A percentile compares a stretch with the other conserved stretches of the same genome.
phyloP scores from a whole-genome alignment of 2,329 filamentous ascomycete species.

The Penicillium crustosum region DNA sequence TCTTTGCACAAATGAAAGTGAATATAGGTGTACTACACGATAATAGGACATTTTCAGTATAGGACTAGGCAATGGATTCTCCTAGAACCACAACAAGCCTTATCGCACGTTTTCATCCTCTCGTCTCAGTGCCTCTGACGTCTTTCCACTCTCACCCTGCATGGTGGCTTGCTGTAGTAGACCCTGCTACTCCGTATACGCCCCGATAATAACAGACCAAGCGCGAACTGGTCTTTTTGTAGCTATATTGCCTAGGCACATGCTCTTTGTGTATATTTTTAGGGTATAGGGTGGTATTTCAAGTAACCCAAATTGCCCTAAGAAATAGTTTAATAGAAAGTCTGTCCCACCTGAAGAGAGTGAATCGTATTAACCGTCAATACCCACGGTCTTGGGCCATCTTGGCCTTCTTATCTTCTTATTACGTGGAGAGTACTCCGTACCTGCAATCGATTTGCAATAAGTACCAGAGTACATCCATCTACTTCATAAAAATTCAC shows the following conservation, averaged over 20 bases:
- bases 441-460: background rate
- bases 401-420: slow-evolving; percentile 4
- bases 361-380: background rate
- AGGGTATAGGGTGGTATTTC: too few relatives aligned
- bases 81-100: too few relatives aligned
- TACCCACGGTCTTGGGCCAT: background rate
- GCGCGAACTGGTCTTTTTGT: background rate
- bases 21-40: too few relatives aligned
- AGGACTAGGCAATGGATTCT: too few relatives aligned
- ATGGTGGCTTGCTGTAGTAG: slow-evolving; percentile 15
- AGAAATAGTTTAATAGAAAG: too few relatives aligned
- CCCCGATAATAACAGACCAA: slow-evolving; percentile 1
- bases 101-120: background rate
- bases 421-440: background rate
- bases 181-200: background rate
- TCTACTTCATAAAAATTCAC: too few relatives aligned
- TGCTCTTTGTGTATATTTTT: background rate
- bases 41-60: too few relatives aligned
- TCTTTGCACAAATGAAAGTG: background rate
- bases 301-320: too few relatives aligned
- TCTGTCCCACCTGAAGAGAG: background rate
- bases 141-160: slow-evolving; percentile 3
- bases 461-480: background rate
- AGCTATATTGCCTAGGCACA: background rate
- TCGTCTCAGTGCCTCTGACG: slow-evolving; percentile 1